These are phyloP conservation scores for Umbilicaria muhlenbergii DNA, from an alignment of 495 filamentous ascomycete genomes.

Conservation along the genomic window DNA sequence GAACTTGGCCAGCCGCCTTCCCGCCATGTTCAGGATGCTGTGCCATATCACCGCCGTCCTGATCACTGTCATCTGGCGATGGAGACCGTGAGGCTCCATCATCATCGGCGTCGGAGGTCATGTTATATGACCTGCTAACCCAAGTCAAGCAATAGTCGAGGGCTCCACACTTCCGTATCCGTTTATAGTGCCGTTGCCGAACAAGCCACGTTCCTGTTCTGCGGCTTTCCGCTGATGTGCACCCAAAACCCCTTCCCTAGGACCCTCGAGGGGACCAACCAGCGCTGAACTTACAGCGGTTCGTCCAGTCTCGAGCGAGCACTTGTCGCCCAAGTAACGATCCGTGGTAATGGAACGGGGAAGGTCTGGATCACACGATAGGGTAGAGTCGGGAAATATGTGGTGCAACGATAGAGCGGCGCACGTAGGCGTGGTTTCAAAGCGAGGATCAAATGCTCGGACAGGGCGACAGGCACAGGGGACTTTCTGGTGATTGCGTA, in stretches of 20 bases:
- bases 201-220: background rate
- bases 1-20: constrained; percentile 36
- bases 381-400: no score
- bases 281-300: background rate
- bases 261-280: constrained; percentile 1
- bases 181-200: background rate
- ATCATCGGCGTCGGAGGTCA: constrained; percentile 37
- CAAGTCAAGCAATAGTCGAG: background rate
- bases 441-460: no score
- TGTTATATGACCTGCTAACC: constrained; percentile 17
- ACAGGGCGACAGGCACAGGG: no score
- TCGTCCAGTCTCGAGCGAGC: constrained; percentile 2
- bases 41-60: constrained; percentile 36
- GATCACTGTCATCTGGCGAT: constrained; percentile 33
- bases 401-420: no score
- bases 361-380: no score
- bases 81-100: constrained; percentile 24
- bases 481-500: no score
- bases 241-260: background rate
- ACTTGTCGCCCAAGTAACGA: background rate
- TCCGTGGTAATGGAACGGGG: no score
- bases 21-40: constrained; percentile 27
- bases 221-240: constrained; percentile 2
- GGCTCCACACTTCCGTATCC: background rate
- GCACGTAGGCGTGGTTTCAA: no score